These are phyloP conservation scores for Trichoderma semiorbis DNA, from an alignment of 2,329 filamentous ascomycete genomes.

Conservation along the genomic window DNA sequence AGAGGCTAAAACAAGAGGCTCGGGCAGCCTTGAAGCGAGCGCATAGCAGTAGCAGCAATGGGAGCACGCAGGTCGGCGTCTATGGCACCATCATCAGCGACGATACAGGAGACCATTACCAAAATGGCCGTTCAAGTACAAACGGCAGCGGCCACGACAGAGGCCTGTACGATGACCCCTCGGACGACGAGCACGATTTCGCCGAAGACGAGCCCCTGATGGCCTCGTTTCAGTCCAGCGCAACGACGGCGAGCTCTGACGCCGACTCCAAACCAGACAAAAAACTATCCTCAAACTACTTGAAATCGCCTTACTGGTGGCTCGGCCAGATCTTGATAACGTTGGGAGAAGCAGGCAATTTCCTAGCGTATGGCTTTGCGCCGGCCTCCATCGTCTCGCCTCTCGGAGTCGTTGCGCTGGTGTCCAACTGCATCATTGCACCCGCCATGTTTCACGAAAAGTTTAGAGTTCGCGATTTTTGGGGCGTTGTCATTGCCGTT, in stretches of 20 bases:
- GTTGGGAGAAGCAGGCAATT: constrained; percentile 91
- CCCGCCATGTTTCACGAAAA: constrained; percentile 89
- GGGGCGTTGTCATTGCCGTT: constrained; percentile 84
- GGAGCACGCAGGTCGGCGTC: constrained; percentile 26
- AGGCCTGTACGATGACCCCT: constrained; percentile 5
- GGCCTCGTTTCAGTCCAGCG: constrained; percentile 45
- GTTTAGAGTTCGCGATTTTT: constrained; percentile 79
- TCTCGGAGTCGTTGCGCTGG: constrained; percentile 89
- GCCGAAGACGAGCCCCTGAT: constrained; percentile 52
- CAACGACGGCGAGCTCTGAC: constrained; percentile 25
- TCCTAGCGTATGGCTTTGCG: constrained; percentile 94
- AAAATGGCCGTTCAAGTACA: constrained; percentile 22
- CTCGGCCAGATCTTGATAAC: constrained; percentile 88
- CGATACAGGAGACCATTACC: constrained; percentile 15
- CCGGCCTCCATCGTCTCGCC: constrained; percentile 97
- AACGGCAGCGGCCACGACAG: constrained; percentile 18
- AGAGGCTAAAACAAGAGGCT: constrained; percentile 53
- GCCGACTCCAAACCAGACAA: constrained; percentile 28
- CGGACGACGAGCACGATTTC: constrained; percentile 25
- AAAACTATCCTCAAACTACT: constrained; percentile 64
- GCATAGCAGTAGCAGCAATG: constrained; percentile 24
- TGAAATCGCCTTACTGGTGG: constrained; percentile 96
- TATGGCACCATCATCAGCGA: constrained; percentile 35
- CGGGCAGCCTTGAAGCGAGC: constrained; percentile 51
- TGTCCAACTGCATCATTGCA: constrained; percentile 96